These are phyloP conservation scores for Spathaspora gorwiae DNA, from an alignment of 805 yeast species.

Conservation along the genomic window DNA sequence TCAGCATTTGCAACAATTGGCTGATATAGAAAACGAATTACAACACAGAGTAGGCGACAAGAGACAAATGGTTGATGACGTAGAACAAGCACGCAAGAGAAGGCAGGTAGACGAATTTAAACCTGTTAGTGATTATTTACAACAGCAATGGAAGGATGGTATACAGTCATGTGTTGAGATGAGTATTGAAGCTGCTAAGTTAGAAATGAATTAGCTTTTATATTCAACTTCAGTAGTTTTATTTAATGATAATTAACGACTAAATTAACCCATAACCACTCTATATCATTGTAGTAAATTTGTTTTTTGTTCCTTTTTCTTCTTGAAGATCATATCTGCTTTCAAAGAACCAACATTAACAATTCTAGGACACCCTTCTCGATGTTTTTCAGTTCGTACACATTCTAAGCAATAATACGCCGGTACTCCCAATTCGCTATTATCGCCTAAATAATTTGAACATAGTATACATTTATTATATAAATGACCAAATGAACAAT, in stretches of 20 bases:
- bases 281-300: conserved; percentile 1
- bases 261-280: too few species aligned
- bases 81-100: conserved; percentile 38
- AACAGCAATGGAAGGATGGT: conserved; percentile 49
- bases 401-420: conserved; percentile 88
- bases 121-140: conserved; percentile 42
- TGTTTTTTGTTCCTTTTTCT: conserved; percentile 22
- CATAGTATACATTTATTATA: conserved; percentile 75
- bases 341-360: conserved; percentile 75
- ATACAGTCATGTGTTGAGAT: conserved; percentile 35
- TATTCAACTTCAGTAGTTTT: neutral
- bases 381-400: conserved; percentile 67
- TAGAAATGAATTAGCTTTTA: conserved; percentile 9
- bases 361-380: conserved; percentile 91
- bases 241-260: neutral
- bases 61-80: conserved; percentile 37
- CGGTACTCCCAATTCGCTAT: conserved; percentile 29
- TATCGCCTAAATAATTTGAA: conserved; percentile 56
- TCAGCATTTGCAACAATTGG: conserved; percentile 21
- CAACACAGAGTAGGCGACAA: conserved; percentile 28
- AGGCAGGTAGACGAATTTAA: conserved; percentile 38
- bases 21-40: conserved; percentile 19
- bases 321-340: conserved; percentile 61
- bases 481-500: conserved; percentile 71
- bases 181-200: conserved; percentile 22